A percentile compares a stretch with the other conserved stretches of the same genome.
These are phyloP conservation scores for Paxillus involutus DNA, from an alignment of 768 basidiomycete species.

Conservation along the genomic window DNA sequence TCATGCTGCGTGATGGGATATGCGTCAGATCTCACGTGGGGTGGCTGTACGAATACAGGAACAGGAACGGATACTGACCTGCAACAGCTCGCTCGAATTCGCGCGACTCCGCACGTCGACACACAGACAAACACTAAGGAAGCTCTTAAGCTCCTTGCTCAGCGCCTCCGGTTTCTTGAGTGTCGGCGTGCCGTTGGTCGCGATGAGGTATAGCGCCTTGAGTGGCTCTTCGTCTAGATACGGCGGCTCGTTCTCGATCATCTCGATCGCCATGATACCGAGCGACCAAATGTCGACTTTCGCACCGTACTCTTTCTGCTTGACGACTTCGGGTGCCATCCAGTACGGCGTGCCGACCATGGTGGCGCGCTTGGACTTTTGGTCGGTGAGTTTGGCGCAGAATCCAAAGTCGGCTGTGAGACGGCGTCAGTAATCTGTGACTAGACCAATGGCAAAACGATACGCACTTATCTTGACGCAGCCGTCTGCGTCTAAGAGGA, in stretches of 20 bases:
- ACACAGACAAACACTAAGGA: slow-evolving; percentile 96
- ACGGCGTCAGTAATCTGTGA: slow-evolving; percentile 4
- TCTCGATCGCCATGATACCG: slow-evolving; percentile 98
- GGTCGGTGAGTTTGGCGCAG: slow-evolving; percentile 93
- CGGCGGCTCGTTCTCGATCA: slow-evolving; percentile 98
- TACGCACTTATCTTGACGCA: slow-evolving; percentile 95
- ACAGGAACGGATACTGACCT: slow-evolving; percentile 54
- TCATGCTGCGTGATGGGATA: slow-evolving; percentile 65
- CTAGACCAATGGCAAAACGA: not conserved
- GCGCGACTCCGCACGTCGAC: slow-evolving; percentile 95
- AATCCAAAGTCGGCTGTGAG: slow-evolving; percentile 90
- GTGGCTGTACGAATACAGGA: not conserved
- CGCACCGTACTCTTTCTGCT: slow-evolving; percentile 95
- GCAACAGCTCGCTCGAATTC: slow-evolving; percentile 81
- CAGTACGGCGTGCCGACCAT: slow-evolving; percentile 98
- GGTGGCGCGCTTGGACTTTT: slow-evolving; percentile 96
- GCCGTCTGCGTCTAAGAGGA: slow-evolving; percentile 88
- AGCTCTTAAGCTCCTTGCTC: slow-evolving; percentile 91
- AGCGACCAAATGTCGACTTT: slow-evolving; percentile 98
- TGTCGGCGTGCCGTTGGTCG: slow-evolving; percentile 98
- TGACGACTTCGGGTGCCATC: slow-evolving; percentile 99
- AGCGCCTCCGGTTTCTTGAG: slow-evolving; percentile 93
- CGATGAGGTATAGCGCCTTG: slow-evolving; percentile 92
- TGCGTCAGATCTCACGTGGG: slow-evolving; percentile 1
- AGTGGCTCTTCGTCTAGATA: slow-evolving; percentile 95